These are phyloP conservation scores for Bacidia gigantensis DNA, from an alignment of 495 filamentous ascomycete genomes.

Conservation along the genomic window DNA sequence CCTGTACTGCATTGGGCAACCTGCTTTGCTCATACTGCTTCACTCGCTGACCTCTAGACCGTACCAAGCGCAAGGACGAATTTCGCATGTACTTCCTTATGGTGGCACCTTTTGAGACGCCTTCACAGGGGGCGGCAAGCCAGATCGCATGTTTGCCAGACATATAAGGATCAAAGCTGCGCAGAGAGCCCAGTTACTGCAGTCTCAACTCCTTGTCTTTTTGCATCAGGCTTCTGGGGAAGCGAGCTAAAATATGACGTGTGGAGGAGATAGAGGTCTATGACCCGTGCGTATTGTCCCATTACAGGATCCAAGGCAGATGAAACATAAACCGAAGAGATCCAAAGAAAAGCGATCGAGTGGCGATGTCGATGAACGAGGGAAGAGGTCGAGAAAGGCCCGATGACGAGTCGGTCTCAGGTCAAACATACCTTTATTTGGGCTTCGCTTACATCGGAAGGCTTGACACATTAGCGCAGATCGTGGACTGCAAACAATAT, in stretches of 20 bases:
- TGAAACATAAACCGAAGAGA: slow-evolving; percentile 15
- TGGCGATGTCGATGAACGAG: slow-evolving; percentile 22
- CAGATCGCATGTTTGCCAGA: slow-evolving; percentile 22
- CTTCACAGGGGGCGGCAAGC: slow-evolving; percentile 10
- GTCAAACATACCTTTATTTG: slow-evolving; percentile 99
- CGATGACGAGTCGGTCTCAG: slow-evolving; percentile 38
- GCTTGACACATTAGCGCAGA: slow-evolving; percentile 52
- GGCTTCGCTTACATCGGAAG: slow-evolving; percentile 81
- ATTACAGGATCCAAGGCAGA: not conserved
- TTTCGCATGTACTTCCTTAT: not conserved
- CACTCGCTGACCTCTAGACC: slow-evolving; percentile 20
- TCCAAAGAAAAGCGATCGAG: slow-evolving; percentile 23
- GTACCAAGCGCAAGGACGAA: not conserved
- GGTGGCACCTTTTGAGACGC: not conserved
- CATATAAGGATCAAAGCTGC: slow-evolving; percentile 15
- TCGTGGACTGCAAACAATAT: not conserved
- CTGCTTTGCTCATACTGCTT: slow-evolving; percentile 18
- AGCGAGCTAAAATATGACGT: slow-evolving; percentile 23
- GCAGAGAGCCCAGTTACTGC: slow-evolving; percentile 28
- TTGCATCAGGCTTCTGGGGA: slow-evolving; percentile 23
- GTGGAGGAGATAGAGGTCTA: slow-evolving; percentile 25
- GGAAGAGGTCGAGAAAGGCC: slow-evolving; percentile 40
- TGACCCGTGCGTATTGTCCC: not conserved
- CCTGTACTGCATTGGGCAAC: not conserved
- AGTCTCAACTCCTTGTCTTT: slow-evolving; percentile 34